Percentiles rank a stretch among this genome's conserved stretches.
Evolutionary conservation across 768 basidiomycete genomes (phyloP).

Genomic region (Cyclocybe cylindracea): DNA sequence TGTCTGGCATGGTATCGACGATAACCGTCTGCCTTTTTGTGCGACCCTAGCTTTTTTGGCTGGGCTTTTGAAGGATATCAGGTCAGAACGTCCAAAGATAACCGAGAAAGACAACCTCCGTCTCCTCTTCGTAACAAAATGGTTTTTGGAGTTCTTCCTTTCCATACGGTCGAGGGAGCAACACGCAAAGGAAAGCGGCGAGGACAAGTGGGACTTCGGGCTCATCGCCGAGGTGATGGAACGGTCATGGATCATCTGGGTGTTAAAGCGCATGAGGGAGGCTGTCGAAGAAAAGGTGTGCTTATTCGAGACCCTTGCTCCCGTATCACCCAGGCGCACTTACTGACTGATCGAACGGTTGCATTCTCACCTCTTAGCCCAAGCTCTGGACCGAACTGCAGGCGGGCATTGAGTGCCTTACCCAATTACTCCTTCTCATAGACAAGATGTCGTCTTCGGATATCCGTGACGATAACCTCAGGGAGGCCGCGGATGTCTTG

Average conservation of each 20-base stretch:
- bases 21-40: neutral
- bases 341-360: neutral
- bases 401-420: constrained; percentile 91
- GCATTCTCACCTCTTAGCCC: constrained; percentile 55
- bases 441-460: constrained; percentile 73
- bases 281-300: constrained; percentile 90
- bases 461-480: constrained; percentile 45
- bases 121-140: constrained; percentile 82
- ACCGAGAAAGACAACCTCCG: constrained; percentile 95
- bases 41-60: constrained; percentile 75
- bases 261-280: constrained; percentile 83
- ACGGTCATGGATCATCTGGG: constrained; percentile 87
- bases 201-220: constrained; percentile 61
- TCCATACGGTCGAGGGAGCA: constrained; percentile 45
- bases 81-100: constrained; percentile 87
- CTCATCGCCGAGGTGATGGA: constrained; percentile 86
- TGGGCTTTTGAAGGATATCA: constrained; percentile 88
- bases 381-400: constrained; percentile 94
- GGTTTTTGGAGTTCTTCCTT: constrained; percentile 93
- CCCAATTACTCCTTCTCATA: constrained; percentile 87
- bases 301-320: constrained; percentile 2
- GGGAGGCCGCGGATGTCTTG: constrained; percentile 77
- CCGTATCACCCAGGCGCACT: constrained; percentile 5
- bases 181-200: constrained; percentile 17
- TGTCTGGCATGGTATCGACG: neutral